Evolutionary conservation across 495 filamentous ascomycete species (phyloP), one percentile per base, ranked within the genome.

Genomic region (Elaphomyces granulatus): DNA sequence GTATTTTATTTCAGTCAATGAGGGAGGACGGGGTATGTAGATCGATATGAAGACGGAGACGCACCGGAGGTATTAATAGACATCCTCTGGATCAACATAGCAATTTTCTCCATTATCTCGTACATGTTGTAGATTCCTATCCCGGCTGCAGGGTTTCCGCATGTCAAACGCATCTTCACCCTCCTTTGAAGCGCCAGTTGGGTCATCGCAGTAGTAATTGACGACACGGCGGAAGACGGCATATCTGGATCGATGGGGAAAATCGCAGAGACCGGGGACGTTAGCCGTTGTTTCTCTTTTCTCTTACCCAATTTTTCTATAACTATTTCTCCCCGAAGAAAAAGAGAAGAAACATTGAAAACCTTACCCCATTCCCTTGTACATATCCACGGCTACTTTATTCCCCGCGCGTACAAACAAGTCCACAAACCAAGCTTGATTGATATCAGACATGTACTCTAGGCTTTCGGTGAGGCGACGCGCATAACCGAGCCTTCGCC

Each of bases 151-250:
- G 34, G 84, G 78, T 51, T 96, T 96, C 36, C 90, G 77, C 90
- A 98, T 98, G 58, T 98, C 80, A 53, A 81, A 94, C 10, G 90
- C 90, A 66, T 95, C 87, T 50, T 87, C 85, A 20, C 75, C 77
- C 3, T 55, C 56, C 32, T 66, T 66, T 2, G 63, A 67, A 41
- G 65, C 52, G 8, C 64, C 67, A 2, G 59, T 75, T 7, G 77
- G 77, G 54, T 87, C 78, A 50, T 85, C 87, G 36, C 77, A 83
- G 49, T 98, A 98, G 58, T 98, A 98, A 49, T 78, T 80, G 37
- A 86, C 72, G 15, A 98, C 88, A 2, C 81, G 73, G 14, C 90
- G 71, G 64, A 81, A 98, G 47, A 94, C 77, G 39, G 74, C 83
- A 41, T 81, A 81, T 18, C 72, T 76, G 41, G 36, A 10, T n/a